These are phyloP conservation scores for Nicotiana knightiana DNA, from an alignment of 257 asterid genomes.

Conservation along the genomic window DNA sequence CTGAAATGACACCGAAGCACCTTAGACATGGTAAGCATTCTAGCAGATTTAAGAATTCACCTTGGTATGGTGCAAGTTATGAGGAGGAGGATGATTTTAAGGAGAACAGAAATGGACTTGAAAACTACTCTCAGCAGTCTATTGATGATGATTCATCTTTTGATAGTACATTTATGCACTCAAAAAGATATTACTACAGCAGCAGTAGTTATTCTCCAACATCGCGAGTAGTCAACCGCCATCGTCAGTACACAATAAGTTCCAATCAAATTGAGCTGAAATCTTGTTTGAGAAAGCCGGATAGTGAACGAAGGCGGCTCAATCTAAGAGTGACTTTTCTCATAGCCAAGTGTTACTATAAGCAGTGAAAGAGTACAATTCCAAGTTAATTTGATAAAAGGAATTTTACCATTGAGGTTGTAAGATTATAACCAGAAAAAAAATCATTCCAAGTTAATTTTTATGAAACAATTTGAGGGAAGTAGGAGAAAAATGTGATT, in stretches of 20 bases:
- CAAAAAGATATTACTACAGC: not conserved
- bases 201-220: not conserved
- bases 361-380: slow-evolving; percentile 19
- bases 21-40: not conserved
- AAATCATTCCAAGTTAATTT: not conserved
- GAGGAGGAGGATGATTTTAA: not conserved
- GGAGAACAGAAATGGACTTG: slow-evolving; percentile 4
- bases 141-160: not conserved
- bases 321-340: slow-evolving; percentile 34
- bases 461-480: not conserved
- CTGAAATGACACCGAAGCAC: slow-evolving; percentile 18
- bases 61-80: not conserved
- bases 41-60: not conserved
- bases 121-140: slow-evolving; percentile 1
- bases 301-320: slow-evolving; percentile 17
- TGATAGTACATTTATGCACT: slow-evolving; percentile 10
- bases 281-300: slow-evolving; percentile 38
- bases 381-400: not conserved
- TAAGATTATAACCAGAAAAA: not conserved
- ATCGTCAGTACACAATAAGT: slow-evolving; percentile 6
- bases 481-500: no score
- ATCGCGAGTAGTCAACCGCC: not conserved
- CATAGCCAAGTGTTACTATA: slow-evolving; percentile 9
- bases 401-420: not conserved
- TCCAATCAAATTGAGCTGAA: slow-evolving; percentile 12